These are phyloP conservation scores for Leccinum disarticulatum DNA, from an alignment of 768 basidiomycete species.

Conservation along the genomic window DNA sequence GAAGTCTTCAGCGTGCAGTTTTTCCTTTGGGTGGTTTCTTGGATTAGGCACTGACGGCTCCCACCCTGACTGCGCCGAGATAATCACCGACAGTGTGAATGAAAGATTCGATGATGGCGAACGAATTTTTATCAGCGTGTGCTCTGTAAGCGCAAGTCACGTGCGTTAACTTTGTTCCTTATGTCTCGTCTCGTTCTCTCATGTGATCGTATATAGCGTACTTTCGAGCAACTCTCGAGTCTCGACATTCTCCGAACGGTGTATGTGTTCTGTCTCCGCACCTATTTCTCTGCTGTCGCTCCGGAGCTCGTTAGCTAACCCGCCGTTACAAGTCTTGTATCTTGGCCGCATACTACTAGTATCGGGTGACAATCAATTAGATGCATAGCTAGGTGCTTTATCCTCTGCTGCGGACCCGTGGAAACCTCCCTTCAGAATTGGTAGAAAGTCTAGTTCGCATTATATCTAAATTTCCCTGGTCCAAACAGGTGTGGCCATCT, in stretches of 20 bases:
- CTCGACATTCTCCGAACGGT: not conserved
- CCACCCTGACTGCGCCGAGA: not conserved
- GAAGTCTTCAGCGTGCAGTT: not conserved
- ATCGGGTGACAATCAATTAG: not conserved
- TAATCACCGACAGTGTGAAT: not conserved
- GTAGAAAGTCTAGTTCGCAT: not conserved
- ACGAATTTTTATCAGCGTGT: not conserved
- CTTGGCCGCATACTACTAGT: not conserved
- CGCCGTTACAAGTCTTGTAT: not conserved
- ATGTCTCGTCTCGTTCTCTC: not conserved
- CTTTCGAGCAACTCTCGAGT: not conserved
- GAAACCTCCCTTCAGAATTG: not conserved
- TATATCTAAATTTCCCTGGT: not conserved
- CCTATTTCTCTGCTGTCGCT: not conserved
- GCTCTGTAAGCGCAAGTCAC: constrained; percentile 9
- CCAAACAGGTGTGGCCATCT: not conserved
- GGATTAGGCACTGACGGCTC: not conserved
- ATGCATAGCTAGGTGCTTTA: not conserved
- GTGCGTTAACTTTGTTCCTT: constrained; percentile 10
- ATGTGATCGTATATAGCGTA: not conserved
- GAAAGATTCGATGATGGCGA: not conserved
- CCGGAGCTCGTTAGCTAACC: not conserved
- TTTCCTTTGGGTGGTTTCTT: not conserved
- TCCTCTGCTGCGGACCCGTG: not conserved
- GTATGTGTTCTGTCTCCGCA: not conserved